These are phyloP conservation scores for Neofusicoccum sp. DNA, from an alignment of 2,329 filamentous ascomycete genomes.

Conservation along the genomic window DNA sequence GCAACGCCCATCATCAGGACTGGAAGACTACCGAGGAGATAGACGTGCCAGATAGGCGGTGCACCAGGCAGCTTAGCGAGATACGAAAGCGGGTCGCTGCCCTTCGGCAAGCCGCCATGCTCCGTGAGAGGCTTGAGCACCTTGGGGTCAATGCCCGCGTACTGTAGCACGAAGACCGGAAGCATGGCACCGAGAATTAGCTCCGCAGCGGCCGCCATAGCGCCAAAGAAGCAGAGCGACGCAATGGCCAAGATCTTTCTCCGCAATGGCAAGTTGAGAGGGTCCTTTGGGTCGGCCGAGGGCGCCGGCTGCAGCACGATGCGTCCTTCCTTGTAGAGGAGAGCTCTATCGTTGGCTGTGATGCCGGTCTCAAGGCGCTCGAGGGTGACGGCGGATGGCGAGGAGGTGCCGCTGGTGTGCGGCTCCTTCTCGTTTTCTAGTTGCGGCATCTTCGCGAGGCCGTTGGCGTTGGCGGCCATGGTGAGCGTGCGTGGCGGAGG, in stretches of 20 bases:
- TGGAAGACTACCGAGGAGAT: constrained; percentile 29
- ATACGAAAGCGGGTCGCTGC: constrained; percentile 10
- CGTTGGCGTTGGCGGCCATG: neutral
- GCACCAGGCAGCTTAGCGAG: constrained; percentile 19
- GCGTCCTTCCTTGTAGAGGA: constrained; percentile 16
- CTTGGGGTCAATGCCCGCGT: constrained; percentile 25
- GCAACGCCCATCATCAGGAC: constrained; percentile 30
- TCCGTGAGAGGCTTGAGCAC: constrained; percentile 19
- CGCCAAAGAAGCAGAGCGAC: constrained; percentile 24
- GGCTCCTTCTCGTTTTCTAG: neutral
- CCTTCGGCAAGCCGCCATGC: constrained; percentile 16
- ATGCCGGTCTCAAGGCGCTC: neutral
- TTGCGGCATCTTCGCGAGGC: neutral
- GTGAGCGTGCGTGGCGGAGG: neutral
- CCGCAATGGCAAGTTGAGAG: constrained; percentile 21
- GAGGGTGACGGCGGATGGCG: neutral
- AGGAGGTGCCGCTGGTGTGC: neutral
- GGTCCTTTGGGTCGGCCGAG: constrained; percentile 22
- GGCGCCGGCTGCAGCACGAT: constrained; percentile 19
- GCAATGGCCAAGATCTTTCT: constrained; percentile 21
- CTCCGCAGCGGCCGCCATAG: constrained; percentile 30
- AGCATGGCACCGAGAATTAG: constrained; percentile 30
- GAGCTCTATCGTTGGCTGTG: neutral
- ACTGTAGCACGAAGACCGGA: constrained; percentile 30
- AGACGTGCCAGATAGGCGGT: constrained; percentile 30